Percentiles rank a stretch among this genome's conserved stretches.
Evolutionary conservation across 768 basidiomycete genomes (phyloP).

Genomic region (Austroboletus eburneus): DNA sequence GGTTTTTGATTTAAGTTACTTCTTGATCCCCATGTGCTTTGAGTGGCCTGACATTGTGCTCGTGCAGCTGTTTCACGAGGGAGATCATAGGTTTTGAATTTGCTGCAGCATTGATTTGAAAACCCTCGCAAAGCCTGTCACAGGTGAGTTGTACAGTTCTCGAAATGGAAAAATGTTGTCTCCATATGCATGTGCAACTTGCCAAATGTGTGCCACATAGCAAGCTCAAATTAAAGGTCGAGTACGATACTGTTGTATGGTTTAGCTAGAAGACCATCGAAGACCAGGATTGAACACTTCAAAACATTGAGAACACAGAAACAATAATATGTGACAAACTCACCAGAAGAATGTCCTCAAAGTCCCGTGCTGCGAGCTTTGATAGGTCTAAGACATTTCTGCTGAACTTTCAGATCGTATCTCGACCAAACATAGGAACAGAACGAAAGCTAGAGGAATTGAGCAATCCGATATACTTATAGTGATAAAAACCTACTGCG

Average conservation of each 20-base stretch:
- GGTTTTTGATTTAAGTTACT: no score
- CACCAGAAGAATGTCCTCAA: slow-evolving; percentile 36
- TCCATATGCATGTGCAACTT: slow-evolving; percentile 27
- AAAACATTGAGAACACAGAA: neutral
- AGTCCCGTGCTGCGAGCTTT: slow-evolving; percentile 35
- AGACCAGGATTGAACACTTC: slow-evolving; percentile 32
- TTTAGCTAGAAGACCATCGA: slow-evolving; percentile 28
- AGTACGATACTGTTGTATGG: slow-evolving; percentile 16
- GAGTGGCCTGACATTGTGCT: neutral
- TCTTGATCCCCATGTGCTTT: neutral
- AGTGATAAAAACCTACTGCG: slow-evolving; percentile 10
- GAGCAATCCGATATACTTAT: neutral
- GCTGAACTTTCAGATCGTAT: slow-evolving; percentile 29
- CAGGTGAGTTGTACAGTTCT: slow-evolving; percentile 15
- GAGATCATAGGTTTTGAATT: slow-evolving; percentile 29
- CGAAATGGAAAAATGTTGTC: slow-evolving; percentile 18
- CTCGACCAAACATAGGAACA: slow-evolving; percentile 30
- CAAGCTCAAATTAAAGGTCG: slow-evolving; percentile 17
- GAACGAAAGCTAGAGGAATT: slow-evolving; percentile 4
- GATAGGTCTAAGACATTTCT: slow-evolving; percentile 32
- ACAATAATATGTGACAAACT: neutral
- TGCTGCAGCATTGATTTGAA: slow-evolving; percentile 11
- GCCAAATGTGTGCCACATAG: slow-evolving; percentile 24
- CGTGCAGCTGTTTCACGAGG: slow-evolving; percentile 28
- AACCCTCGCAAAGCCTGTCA: slow-evolving; percentile 25